Base-by-base conservation (phyloP, 352 stramenopile species). In the Phytophthora brassicae region DNA sequence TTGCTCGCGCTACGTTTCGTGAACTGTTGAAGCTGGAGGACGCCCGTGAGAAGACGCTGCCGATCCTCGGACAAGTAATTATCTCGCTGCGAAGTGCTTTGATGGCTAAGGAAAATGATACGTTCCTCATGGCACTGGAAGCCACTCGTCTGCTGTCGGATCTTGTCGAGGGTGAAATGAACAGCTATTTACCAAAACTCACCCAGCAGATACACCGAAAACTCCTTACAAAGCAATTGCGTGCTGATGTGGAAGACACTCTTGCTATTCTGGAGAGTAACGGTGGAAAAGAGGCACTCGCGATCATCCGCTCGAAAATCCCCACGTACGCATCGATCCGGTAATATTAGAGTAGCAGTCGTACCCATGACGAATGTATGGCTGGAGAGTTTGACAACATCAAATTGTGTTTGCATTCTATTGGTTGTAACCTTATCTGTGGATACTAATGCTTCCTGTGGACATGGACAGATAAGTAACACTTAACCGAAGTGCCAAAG, bases 191-290 rank as follows among this genome's bases (percentile, higher is more conserved):
- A 8, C 64, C 78, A 6, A 90, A 90, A 54, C 64, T 92, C 33
- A 86, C 80, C 17, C 84, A 90, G 64, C 84, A 92, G 55, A 89
- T 92, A 44, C 84, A 92, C 31, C 78, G 84, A 39, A 89, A 89
- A 51, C 61, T 89, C 13, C 64, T 80, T 11, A 83, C 79, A 7
- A 89, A 89, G 55, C 65, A 77, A 29, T 56, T 90, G 20, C 74
- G 79, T 0, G 57, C 60, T 1, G 63, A 81, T 1, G 80, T 88
- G 24, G 81, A 89, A 60, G 78, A 89, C 20, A 90, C 81, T 6
- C 75, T 92, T 8, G 66, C 63, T 9, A 72, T 82, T 33, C 60
- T 92, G 23, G 81, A 90, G 52, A 81, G 79, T 61, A 90, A 92
- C 48, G 81, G 81, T 20, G 84, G 81, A 26, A 89, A 82, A 26